These are phyloP conservation scores for Erysimum pusillum DNA, from an alignment of 441 rosid species.

Conservation along the genomic window DNA sequence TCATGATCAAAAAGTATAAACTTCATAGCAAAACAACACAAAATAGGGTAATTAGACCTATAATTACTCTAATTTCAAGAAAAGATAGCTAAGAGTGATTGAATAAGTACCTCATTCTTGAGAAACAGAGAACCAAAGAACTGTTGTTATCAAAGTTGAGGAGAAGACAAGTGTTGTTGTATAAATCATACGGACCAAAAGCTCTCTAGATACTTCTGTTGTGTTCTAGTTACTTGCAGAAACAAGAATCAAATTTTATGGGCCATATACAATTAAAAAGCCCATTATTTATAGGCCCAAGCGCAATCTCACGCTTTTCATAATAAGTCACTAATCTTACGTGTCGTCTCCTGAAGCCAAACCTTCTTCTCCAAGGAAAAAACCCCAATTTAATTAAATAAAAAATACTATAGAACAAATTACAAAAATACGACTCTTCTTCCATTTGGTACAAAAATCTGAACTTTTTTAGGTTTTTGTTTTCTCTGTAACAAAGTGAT, in stretches of 20 bases:
- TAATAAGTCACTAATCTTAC: not conserved
- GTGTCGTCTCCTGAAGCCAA: conserved; percentile 5
- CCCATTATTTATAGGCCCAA: conserved; percentile 9
- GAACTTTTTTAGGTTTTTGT: not conserved
- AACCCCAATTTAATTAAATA: not conserved
- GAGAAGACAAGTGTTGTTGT: not conserved
- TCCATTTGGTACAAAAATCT: conserved; percentile 16
- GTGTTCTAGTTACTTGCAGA: conserved; percentile 23
- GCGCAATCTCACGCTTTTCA: not conserved
- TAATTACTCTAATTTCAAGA: not conserved
- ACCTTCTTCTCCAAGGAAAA: conserved; percentile 45
- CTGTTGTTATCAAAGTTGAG: no score
- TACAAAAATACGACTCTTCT: not conserved
- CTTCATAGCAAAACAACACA: not conserved
- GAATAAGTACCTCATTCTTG: conserved; percentile 29
- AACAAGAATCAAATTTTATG: not conserved
- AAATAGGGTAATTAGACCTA: not conserved
- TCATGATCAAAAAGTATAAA: not conserved
- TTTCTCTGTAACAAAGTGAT: not conserved
- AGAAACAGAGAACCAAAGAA: not conserved
- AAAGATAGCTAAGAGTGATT: not conserved
- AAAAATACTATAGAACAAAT: not conserved
- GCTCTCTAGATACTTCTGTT: conserved; percentile 35
- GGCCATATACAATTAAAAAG: not conserved
- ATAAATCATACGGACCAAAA: not conserved